Evolutionary conservation across 805 yeast species (phyloP), one percentile per base, ranked within the genome.

Genomic region (Nakazawaea anatomiae): DNA sequence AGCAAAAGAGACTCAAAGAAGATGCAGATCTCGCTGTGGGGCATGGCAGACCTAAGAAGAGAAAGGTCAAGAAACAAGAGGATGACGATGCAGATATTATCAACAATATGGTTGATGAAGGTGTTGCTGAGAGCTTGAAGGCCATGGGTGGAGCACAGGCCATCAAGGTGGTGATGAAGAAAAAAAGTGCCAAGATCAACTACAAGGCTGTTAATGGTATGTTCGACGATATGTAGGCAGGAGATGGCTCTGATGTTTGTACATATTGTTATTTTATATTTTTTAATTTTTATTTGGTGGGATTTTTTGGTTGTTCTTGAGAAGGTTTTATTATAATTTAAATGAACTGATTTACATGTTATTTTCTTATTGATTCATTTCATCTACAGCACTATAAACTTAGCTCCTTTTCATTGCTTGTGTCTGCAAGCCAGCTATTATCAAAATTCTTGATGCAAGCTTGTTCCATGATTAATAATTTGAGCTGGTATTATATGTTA

Each of bases 21-120:
- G 96, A 90, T 63, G 94, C 96, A 0, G 98, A 94, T 68, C 81
- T 79, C 53, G 78, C 88, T 32, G 85, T 92, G 0, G 99, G 98
- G 5, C 87, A 86, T 55, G 74, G 79, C 4, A 70, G 71, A 54
- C 70, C 80, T 11, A 75, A 80, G 59, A 79, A 79, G 67, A 75
- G 81, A 49, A 71, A 74, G 30, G 38, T 46, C 14, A 46, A 42
- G 38, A 46, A 46, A 30, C 47, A 51, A 32, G 53, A 51, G 28
- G 50, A 51, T 25, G 53, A 51, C 27, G 52, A 45, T 10, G 39
- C 6, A 5, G 45, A 42, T 28, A 29, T 44, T 5, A 41, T 44
- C 7, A 34, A 29, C 27, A 42, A 45, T n/a, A 27, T 45, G 41
- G 27, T 50, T 9, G 52, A 41, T 14, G 50, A 74, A 47, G 77